Evolutionary conservation across 1,284 basidiomycete species (phyloP).

Genomic region (Gymnopus androsaceus): DNA sequence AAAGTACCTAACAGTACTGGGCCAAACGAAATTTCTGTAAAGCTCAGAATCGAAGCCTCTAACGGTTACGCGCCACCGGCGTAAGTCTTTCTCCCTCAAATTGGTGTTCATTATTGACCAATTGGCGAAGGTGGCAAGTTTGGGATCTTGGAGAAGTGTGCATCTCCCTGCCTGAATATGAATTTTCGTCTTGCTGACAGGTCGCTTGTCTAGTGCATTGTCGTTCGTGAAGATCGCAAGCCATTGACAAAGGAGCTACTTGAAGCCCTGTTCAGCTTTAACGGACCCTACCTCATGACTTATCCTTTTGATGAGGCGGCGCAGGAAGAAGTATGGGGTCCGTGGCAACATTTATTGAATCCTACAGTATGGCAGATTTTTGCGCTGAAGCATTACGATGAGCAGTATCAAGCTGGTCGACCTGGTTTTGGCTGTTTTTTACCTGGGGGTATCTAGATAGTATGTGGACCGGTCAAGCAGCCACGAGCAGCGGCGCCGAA

Average conservation of each 20-base stretch:
- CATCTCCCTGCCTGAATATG: neutral
- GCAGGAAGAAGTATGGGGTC: neutral
- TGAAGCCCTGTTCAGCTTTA: conserved; percentile 1
- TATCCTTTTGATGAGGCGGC: too few relatives aligned
- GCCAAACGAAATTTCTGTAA: neutral
- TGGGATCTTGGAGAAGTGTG: neutral
- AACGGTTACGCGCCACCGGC: neutral
- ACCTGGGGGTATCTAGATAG: too few relatives aligned
- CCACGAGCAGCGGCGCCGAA: too few relatives aligned
- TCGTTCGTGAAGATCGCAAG: conserved; percentile 5
- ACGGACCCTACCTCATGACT: neutral
- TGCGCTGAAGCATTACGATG: neutral
- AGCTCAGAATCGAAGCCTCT: neutral
- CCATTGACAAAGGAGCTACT: neutral
- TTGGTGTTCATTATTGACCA: neutral
- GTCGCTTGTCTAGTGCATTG: neutral
- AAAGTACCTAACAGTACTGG: neutral
- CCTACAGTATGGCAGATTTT: conserved; percentile 2
- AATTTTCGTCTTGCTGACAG: neutral
- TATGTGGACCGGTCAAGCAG: too few relatives aligned
- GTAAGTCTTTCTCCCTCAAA: neutral
- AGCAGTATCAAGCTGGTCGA: neutral
- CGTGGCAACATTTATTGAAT: neutral
- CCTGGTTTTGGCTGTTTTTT: neutral
- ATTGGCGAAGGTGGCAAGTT: neutral